Conservation (phyloP, 2,329 filamentous ascomycete genomes). For the Sphaceloma murrayae region DNA sequence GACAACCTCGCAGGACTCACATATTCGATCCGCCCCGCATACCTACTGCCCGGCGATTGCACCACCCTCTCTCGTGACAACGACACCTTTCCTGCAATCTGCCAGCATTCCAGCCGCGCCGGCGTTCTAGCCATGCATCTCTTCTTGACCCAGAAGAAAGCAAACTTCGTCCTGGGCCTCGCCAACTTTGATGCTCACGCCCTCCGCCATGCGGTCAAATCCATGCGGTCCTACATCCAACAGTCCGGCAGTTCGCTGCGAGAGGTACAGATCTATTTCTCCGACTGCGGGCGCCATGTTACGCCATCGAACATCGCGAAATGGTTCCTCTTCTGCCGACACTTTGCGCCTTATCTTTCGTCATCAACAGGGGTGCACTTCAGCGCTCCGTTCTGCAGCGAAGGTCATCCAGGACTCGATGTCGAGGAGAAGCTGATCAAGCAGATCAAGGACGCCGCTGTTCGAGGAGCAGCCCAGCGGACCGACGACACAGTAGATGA, state of each 20-base stretch:
- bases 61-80: background rate
- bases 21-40: too few relatives aligned
- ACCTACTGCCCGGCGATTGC: constrained; percentile 5
- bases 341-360: background rate
- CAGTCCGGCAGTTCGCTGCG: background rate
- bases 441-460: too few relatives aligned
- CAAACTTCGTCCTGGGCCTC: constrained; percentile 1
- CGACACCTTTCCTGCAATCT: background rate
- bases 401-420: background rate
- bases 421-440: too few relatives aligned
- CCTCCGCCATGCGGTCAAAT: constrained; percentile 3
- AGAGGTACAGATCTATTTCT: constrained; percentile 11
- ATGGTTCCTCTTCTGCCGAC: constrained; percentile 6
- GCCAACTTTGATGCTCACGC: constrained; percentile 10
- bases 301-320: constrained; percentile 3
- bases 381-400: background rate
- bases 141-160: background rate
- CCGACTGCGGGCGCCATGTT: background rate
- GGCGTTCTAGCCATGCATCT: background rate
- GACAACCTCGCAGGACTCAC: too few relatives aligned
- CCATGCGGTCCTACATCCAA: background rate
- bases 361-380: background rate
- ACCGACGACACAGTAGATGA: too few relatives aligned
- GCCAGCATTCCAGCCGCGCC: background rate
- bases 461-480: too few relatives aligned